Evolutionary conservation across 495 filamentous ascomycete genomes (phyloP).

Genomic region (Penicillium atrosanguineum): DNA sequence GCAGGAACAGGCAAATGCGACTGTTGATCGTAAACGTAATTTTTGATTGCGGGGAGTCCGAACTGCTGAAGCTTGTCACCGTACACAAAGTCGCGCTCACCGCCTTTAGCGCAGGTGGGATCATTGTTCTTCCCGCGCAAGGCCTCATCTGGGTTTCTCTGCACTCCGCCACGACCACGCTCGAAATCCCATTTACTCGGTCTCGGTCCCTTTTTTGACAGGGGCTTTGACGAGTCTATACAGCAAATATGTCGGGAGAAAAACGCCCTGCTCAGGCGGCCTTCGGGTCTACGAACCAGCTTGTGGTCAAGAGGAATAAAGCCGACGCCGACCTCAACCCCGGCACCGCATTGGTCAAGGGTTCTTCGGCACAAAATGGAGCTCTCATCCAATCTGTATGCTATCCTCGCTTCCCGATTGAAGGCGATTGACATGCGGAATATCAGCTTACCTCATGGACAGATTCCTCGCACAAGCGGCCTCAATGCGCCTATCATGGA

Average conservation of each 20-base stretch:
- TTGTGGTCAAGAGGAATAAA: conserved; percentile 87
- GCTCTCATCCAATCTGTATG: conserved; percentile 83
- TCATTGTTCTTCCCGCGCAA: conserved; percentile 32
- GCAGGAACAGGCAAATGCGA: conserved; percentile 10
- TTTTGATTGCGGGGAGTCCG: conserved; percentile 26
- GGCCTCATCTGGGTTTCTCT: conserved; percentile 18
- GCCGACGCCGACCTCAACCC: conserved; percentile 63
- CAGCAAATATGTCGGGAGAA: conserved; percentile 71
- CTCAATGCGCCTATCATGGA: conserved; percentile 95
- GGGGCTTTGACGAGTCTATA: not conserved
- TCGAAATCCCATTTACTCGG: not conserved
- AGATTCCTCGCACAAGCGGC: conserved; percentile 81
- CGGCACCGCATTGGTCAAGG: conserved; percentile 61
- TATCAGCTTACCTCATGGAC: conserved; percentile 17
- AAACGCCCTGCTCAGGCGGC: conserved; percentile 82
- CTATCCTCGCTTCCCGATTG: conserved; percentile 4
- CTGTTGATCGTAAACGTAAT: conserved; percentile 6
- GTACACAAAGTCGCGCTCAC: conserved; percentile 20
- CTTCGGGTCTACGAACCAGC: conserved; percentile 69
- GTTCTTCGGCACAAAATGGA: conserved; percentile 60
- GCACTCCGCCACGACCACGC: conserved; percentile 10
- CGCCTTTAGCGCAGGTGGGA: conserved; percentile 23
- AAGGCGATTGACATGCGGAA: conserved; percentile 1
- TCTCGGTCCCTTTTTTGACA: not conserved
- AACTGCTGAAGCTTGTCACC: conserved; percentile 21